Evolutionary conservation across 129 eudicot species (phyloP), one percentile per base, ranked within the genome.

Genomic region (Heracleum sosnowskyi): DNA sequence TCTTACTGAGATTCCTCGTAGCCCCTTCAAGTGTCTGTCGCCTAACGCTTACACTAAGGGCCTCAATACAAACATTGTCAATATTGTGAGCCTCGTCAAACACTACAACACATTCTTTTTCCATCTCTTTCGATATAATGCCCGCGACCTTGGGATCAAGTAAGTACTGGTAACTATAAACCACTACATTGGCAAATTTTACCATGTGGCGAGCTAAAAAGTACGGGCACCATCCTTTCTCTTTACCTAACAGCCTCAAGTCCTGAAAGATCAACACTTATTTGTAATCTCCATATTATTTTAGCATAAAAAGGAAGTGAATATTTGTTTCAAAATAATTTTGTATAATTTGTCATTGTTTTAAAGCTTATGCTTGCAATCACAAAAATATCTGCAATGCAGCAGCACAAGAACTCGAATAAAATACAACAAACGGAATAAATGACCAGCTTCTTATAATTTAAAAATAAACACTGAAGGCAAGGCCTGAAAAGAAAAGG

Each of bases 1-100:
- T 96, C 85, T 82, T 92, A 79, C 71, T 87, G 47, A 92, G 83
- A 85, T 96, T 96, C 80, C 97, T 82, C 11, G 90, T 81, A 3
- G 99, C 99, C 34, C 97, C 97, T 84, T 96, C 99, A 82, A 96
- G 96, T 37, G 99, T 96, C 83, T 96, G 99, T 81, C 74, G 85
- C 81, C 99, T 84, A 45, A 96, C 95, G 78, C 97, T 96, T 4
- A 96, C 99, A 86, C 97, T 96, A 17, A 96, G 82, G 26, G 99
- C 99, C 88, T 96, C 99, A 44, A 96, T 96, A 82, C 99, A 96
- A 72, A 96, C 99, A 78, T 92, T 96, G 69, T 96, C 99, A 40
- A 96, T 96, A 81, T 96, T 96, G 76, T 96, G 99, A 22, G 99
- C 99, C 90, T 96, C 99, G 73, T 96, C 99, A 76, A 96, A 96